Conservation (phyloP, 495 filamentous ascomycete species). For the Aspergillus affinis region DNA sequence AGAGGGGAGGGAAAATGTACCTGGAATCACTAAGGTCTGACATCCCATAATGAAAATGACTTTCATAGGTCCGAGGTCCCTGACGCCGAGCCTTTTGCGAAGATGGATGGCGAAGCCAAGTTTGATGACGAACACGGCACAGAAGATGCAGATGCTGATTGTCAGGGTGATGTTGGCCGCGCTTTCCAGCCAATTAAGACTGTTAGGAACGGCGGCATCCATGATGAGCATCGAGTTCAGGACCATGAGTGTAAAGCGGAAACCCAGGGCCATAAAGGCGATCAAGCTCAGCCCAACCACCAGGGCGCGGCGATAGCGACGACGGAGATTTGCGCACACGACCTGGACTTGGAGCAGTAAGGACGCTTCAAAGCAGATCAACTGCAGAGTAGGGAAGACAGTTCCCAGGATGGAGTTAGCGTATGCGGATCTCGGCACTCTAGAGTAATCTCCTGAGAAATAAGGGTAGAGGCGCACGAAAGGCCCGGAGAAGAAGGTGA, state of each 20-base stretch:
- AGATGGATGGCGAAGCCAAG: constrained; percentile 60
- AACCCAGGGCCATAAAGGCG: constrained; percentile 55
- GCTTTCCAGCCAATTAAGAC: constrained; percentile 48
- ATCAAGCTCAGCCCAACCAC: constrained; percentile 50
- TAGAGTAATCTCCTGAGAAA: constrained; percentile 55
- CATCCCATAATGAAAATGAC: constrained; percentile 73
- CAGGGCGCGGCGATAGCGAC: constrained; percentile 43
- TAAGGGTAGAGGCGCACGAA: constrained; percentile 60
- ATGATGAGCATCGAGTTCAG: constrained; percentile 56
- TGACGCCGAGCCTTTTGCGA: constrained; percentile 56
- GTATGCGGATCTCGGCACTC: constrained; percentile 47
- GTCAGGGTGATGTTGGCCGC: constrained; percentile 56
- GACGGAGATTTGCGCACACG: constrained; percentile 51
- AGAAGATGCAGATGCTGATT: constrained; percentile 73
- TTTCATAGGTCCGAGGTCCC: constrained; percentile 65
- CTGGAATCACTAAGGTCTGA: constrained; percentile 76
- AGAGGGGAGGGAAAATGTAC: constrained; percentile 40
- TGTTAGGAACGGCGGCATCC: constrained; percentile 9
- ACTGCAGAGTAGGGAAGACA: constrained; percentile 56
- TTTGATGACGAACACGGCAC: constrained; percentile 68
- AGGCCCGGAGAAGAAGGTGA: constrained; percentile 57
- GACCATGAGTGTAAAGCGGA: constrained; percentile 59
- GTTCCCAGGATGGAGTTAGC: constrained; percentile 52
- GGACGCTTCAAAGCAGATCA: constrained; percentile 61
- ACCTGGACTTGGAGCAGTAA: constrained; percentile 73